A percentile compares a stretch with the other conserved stretches of the same genome.
These are phyloP conservation scores for Phlyctochytrium planicorne DNA, from an alignment of 192 early-diverging fungal species.

Conservation along the genomic window DNA sequence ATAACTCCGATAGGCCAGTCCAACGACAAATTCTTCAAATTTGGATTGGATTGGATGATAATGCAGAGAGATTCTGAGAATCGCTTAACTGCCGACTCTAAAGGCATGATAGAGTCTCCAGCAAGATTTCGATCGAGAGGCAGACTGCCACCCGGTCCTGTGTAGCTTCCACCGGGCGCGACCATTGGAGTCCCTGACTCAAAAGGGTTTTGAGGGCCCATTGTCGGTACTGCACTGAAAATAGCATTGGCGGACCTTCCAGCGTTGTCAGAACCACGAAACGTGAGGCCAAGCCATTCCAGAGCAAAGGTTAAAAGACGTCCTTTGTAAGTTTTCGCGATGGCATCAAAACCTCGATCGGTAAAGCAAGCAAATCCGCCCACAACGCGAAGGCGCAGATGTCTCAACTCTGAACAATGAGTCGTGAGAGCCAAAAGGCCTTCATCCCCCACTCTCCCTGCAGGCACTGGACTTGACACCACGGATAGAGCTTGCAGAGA, in stretches of 20 bases:
- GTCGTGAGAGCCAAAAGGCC: constrained; percentile 15
- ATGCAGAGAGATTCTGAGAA: background rate
- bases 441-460: constrained; percentile 10
- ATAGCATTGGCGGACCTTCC: background rate
- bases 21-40: constrained; percentile 16
- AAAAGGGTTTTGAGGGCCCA: too few species aligned
- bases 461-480: background rate
- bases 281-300: constrained; percentile 17
- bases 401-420: constrained; percentile 14
- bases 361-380: constrained; percentile 8
- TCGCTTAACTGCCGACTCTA: background rate
- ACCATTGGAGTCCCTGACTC: background rate
- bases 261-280: too few species aligned
- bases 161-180: background rate
- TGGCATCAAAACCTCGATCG: constrained; percentile 15
- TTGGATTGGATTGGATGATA: constrained; percentile 9
- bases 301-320: constrained; percentile 18
- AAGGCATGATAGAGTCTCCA: background rate
- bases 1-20: constrained; percentile 11
- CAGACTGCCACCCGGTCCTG: background rate
- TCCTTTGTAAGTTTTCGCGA: background rate
- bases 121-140: too few species aligned
- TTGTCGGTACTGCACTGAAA: too few species aligned
- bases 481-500: background rate
- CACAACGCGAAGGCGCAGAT: constrained; percentile 11